Evolutionary conservation across 2,329 filamentous ascomycete species (phyloP).

Genomic region (Fusarium torulosum): DNA sequence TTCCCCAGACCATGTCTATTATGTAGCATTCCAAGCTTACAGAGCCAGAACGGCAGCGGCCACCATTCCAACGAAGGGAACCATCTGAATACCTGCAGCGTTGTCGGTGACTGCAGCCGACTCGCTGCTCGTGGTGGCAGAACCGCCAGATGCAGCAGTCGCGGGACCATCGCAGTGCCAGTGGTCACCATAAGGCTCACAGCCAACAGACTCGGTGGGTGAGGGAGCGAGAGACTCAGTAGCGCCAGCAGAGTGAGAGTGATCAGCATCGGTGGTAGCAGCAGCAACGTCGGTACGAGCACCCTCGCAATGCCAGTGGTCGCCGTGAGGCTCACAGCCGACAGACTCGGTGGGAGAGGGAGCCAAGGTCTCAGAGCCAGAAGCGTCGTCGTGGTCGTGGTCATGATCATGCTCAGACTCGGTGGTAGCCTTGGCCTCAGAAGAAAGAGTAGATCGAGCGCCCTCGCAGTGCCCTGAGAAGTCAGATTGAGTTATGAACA

Average conservation of each 20-base stretch:
- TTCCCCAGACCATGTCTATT: conserved; percentile 9
- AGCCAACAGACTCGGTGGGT: conserved; percentile 45
- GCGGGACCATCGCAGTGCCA: conserved; percentile 45
- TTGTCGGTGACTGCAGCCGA: conserved; percentile 27
- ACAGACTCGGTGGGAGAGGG: conserved; percentile 43
- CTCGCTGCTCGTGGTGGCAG: conserved; percentile 22
- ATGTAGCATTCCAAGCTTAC: conserved; percentile 12
- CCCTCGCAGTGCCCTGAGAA: conserved; percentile 42
- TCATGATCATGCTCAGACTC: conserved; percentile 16
- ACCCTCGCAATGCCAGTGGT: conserved; percentile 46
- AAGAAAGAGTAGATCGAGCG: conserved; percentile 23
- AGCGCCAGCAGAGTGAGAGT: conserved; percentile 25
- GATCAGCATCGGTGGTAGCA: conserved; percentile 25
- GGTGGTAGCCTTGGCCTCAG: conserved; percentile 12
- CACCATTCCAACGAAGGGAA: conserved; percentile 42
- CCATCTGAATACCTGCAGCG: conserved; percentile 31
- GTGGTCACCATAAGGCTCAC: conserved; percentile 45
- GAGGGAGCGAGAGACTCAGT: conserved; percentile 24
- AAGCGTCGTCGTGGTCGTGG: conserved; percentile 3
- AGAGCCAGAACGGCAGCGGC: conserved; percentile 43
- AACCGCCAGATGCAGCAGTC: conserved; percentile 17
- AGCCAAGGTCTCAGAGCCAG: conserved; percentile 9
- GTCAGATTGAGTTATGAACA: background rate
- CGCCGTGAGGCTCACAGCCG: conserved; percentile 43
- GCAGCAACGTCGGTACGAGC: conserved; percentile 31